Evolutionary conservation across 495 filamentous ascomycete genomes (phyloP).

Genomic region (Talaromyces ruber): DNA sequence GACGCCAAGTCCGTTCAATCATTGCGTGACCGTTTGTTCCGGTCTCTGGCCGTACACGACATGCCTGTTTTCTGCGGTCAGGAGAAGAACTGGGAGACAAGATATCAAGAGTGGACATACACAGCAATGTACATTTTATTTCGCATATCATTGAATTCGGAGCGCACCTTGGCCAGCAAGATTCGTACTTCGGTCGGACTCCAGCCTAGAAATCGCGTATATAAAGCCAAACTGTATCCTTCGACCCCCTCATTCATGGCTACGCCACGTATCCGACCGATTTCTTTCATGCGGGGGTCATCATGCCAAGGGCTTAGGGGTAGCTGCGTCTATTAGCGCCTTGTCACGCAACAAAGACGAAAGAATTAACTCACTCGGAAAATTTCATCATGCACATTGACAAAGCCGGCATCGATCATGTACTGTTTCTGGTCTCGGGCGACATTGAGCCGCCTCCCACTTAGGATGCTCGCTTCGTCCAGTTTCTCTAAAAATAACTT

Average conservation of each 20-base stretch:
- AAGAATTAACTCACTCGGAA: slow-evolving; percentile 4
- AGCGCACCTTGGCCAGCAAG: slow-evolving; percentile 36
- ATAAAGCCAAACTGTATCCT: slow-evolving; percentile 21
- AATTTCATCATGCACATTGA: slow-evolving; percentile 8
- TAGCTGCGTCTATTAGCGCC: not conserved
- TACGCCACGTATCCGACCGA: slow-evolving; percentile 4
- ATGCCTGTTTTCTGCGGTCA: not conserved
- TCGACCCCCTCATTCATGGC: slow-evolving; percentile 18
- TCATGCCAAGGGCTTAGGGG: slow-evolving; percentile 20
- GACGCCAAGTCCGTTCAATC: not conserved
- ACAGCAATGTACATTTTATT: slow-evolving; percentile 9
- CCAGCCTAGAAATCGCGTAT: slow-evolving; percentile 39
- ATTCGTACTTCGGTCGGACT: slow-evolving; percentile 36
- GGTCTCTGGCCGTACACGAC: slow-evolving; percentile 1
- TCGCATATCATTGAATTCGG: slow-evolving; percentile 15
- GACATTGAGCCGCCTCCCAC: slow-evolving; percentile 4
- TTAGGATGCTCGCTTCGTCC: slow-evolving; percentile 5
- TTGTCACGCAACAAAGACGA: not conserved
- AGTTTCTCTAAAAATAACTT: slow-evolving; percentile 15
- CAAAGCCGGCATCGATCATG: slow-evolving; percentile 6
- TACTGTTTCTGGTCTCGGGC: slow-evolving; percentile 6
- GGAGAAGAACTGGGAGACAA: not conserved
- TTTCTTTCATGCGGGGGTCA: slow-evolving; percentile 7
- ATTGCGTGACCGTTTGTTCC: not conserved
- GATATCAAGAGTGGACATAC: not conserved